A percentile compares a stretch with the other conserved stretches of the same genome.
Evolutionary conservation across 2,329 filamentous ascomycete genomes (phyloP).

Genomic region (Pseudogymnoascus sp.): DNA sequence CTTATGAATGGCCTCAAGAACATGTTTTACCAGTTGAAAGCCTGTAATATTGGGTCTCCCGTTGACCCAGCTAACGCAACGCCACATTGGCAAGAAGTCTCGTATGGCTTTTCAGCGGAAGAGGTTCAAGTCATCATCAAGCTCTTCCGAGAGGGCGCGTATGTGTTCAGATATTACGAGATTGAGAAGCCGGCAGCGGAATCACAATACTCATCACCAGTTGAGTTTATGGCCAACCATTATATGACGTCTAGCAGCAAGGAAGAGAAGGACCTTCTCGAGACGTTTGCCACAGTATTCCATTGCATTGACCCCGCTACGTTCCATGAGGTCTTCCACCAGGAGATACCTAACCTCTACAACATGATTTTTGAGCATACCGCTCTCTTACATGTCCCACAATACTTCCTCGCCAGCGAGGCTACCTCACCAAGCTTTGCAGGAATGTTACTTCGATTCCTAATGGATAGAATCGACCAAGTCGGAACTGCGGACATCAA

Average conservation of each 20-base stretch:
- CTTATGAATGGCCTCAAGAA: conserved; percentile 93
- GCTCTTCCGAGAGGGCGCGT: conserved; percentile 91
- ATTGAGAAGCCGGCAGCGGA: conserved; percentile 72
- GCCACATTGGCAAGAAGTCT: conserved; percentile 88
- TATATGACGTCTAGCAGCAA: conserved; percentile 91
- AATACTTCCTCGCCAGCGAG: conserved; percentile 98
- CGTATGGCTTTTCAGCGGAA: conserved; percentile 93
- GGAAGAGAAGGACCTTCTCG: conserved; percentile 94
- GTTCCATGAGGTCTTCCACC: conserved; percentile 97
- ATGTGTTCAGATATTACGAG: conserved; percentile 95
- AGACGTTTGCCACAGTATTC: conserved; percentile 97
- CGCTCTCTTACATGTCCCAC: conserved; percentile 85
- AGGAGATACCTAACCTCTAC: conserved; percentile 93
- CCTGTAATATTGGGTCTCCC: conserved; percentile 68
- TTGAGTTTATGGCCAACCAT: conserved; percentile 89
- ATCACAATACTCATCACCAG: conserved; percentile 68
- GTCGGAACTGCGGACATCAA: conserved; percentile 87
- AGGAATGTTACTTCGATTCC: conserved; percentile 92
- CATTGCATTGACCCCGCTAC: conserved; percentile 97
- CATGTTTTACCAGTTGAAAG: conserved; percentile 88
- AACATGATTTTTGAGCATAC: conserved; percentile 98
- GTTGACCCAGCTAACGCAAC: conserved; percentile 76
- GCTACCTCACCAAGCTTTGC: conserved; percentile 96
- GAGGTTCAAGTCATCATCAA: conserved; percentile 96
- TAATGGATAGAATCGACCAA: conserved; percentile 94